Evolutionary conservation across 345 rosid genomes (phyloP), one percentile per base, ranked within the genome.

Genomic region (Toxicodendron radicans): DNA sequence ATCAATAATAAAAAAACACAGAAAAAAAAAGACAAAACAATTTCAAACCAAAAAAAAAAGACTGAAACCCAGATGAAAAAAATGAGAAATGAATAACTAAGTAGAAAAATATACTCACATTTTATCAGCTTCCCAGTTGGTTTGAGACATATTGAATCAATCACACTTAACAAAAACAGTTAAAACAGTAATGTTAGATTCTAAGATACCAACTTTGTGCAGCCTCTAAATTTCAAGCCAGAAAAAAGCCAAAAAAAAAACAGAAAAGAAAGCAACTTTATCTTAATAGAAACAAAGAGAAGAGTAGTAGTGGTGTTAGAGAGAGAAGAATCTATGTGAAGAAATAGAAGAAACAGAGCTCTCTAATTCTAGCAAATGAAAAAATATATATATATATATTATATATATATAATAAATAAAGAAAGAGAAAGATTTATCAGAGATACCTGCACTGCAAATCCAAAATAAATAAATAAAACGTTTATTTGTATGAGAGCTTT

Each of bases 51-150:
- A 38, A 21, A 30, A n/a, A n/a, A 21, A 52, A 70, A 48, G 46
- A 48, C 32, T 4, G 13, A 76, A 76, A 78, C 71, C 78, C 82
- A 75, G 7, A 20, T 10, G 62, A 41, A 68, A 64, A n/a, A 17
- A 54, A 17, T 72, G 43, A 75, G 35, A 64, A 73, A 38, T n/a
- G 56, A 64, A 32, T 49, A 17, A 57, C 43, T 13, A 53, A 67
- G 6, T 32, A 0, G 14, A 10, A 2, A n/a, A 66, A 7, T 6
- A 75, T 20, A 76, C 92, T 87, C 83, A 94, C 98, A 94, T 94
- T 94, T 94, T 94, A 92, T 94, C 98, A 77, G 98, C 98, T 90
- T 94, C 96, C 98, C 98, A 94, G 89, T 94, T 94, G 79, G 94
- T 90, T 84, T 94, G 98, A 86, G 98, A 87, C 98, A 87, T 87